Percentiles rank a stretch among this genome's conserved stretches.
Conservation (phyloP, 495 filamentous ascomycete species). For the Xylaria telfairii region DNA sequence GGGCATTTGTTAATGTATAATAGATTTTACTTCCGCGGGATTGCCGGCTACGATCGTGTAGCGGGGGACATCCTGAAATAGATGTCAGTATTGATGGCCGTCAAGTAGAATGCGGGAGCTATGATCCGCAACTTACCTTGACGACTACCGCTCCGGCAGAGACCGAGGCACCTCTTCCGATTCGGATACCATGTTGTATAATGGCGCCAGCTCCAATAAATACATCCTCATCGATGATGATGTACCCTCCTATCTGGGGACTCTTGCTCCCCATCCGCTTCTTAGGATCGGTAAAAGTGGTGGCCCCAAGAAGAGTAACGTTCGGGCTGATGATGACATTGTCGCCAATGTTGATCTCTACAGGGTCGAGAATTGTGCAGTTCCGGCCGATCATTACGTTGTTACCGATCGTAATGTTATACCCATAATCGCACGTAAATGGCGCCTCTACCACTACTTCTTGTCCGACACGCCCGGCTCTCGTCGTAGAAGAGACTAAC, state of each 20-base stretch:
- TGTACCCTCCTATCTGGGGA: conserved; percentile 70
- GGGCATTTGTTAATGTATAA: conserved; percentile 38
- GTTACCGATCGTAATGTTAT: conserved; percentile 88
- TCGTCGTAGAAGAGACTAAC: conserved; percentile 52
- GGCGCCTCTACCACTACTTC: conserved; percentile 85
- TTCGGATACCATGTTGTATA: conserved; percentile 81
- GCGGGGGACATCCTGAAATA: conserved; percentile 58
- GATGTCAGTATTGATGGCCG: conserved; percentile 10
- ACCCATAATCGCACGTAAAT: conserved; percentile 94
- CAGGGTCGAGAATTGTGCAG: conserved; percentile 85
- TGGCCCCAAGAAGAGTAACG: conserved; percentile 83
- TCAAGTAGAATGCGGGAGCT: not conserved
- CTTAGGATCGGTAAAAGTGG: conserved; percentile 76
- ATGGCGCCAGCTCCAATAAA: conserved; percentile 83
- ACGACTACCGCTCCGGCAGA: conserved; percentile 89
- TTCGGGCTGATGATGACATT: conserved; percentile 84
- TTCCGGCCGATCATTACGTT: conserved; percentile 85
- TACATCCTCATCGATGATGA: conserved; percentile 87
- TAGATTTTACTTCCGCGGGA: conserved; percentile 63
- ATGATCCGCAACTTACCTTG: conserved; percentile 62
- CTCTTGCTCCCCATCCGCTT: conserved; percentile 76
- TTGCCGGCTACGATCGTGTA: conserved; percentile 69
- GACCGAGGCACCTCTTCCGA: conserved; percentile 79
- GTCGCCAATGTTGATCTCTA: conserved; percentile 74
- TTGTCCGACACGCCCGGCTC: conserved; percentile 72